phyloP scores from a whole-genome alignment of 371 early-diverging fungal genomes.

The Thermomucor indicae-seudaticae region DNA sequence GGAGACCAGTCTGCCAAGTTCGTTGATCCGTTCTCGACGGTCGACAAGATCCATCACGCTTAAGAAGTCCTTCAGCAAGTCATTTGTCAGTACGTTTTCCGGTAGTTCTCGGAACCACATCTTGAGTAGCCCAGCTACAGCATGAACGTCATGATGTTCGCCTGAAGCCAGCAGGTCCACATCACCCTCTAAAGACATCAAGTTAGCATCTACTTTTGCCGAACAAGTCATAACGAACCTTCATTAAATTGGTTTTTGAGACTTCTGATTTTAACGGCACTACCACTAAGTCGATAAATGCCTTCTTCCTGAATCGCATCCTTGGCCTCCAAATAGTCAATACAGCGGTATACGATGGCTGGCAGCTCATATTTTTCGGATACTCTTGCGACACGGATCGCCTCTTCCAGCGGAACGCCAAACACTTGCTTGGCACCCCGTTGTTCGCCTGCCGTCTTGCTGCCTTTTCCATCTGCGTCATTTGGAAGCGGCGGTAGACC shows the following conservation, averaged over 20 bases:
- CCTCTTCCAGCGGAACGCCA: slow-evolving; percentile 68
- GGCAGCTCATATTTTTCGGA: slow-evolving; percentile 80
- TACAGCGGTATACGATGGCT: slow-evolving; percentile 89
- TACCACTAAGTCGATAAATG: slow-evolving; percentile 90
- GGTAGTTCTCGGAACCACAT: slow-evolving; percentile 89
- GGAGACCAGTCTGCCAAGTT: slow-evolving; percentile 48
- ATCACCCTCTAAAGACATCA: slow-evolving; percentile 22
- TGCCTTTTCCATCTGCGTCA: slow-evolving; percentile 1
- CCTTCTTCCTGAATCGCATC: slow-evolving; percentile 88
- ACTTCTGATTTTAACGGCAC: slow-evolving; percentile 59
- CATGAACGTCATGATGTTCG: slow-evolving; percentile 84
- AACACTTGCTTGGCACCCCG: slow-evolving; percentile 55
- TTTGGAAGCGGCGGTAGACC: background rate
- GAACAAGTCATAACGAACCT: slow-evolving; percentile 15
- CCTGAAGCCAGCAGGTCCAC: slow-evolving; percentile 39
- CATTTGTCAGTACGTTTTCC: slow-evolving; percentile 77
- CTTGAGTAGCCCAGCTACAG: slow-evolving; percentile 89
- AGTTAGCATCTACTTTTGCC: background rate
- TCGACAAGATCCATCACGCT: slow-evolving; percentile 56
- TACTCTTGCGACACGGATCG: slow-evolving; percentile 55
- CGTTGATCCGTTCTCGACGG: slow-evolving; percentile 46
- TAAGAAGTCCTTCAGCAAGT: slow-evolving; percentile 75
- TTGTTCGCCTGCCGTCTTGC: no score
- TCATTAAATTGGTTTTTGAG: slow-evolving; percentile 81
- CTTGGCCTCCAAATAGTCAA: slow-evolving; percentile 90